Base-by-base conservation (phyloP, 805 yeast species). In the Ascoidea tarda region DNA sequence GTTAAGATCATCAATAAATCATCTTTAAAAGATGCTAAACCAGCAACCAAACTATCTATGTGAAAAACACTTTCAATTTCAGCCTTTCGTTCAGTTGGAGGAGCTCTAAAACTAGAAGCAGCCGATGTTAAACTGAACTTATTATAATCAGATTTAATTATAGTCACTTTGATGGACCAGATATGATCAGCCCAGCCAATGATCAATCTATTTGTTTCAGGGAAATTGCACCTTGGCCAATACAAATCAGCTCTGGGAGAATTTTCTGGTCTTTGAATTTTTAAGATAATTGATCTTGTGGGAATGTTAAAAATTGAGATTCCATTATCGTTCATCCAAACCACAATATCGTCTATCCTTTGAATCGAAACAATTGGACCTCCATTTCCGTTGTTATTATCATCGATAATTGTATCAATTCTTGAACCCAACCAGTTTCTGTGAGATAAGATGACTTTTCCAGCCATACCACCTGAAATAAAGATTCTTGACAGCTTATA, bases 371-470 rank as follows among this genome's bases (percentile, higher is more conserved):
- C 82, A 5, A 93, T 79, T 0, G 96, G 82, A 0, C 90, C 89
- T 21, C 28, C 28, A 21, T 21, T 21, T 21, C 28, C 28, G 28
- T 21, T 21, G 48, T 75, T 68, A 5, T 74, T 78, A 48, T 76
- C 73, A 31, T 81, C 84, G 5, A 93, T 54, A 0, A 75, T 66
- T 0, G 79, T 72, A 60, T 93, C 98, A 2, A 73, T 72, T 53
- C 96, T 74, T 55, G 82, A 81, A 1, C 95, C 95, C 5, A 93
- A 69, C 99, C 99, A 91, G 59, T 85, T 86, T 57, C 82, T 74
- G 46, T 83, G 82, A 1, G 95, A 84, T 49, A 81, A 68, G 0
- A 85, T 67, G 0, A 93, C 82, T 49, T 85, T 80, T 0, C 97
- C 97, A 6, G 89, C 82, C 69, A 83, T 88, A 0, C 97, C 44